phyloP scores from a whole-genome alignment of 352 stramenopile genomes.

The Phytophthora tubulina region DNA sequence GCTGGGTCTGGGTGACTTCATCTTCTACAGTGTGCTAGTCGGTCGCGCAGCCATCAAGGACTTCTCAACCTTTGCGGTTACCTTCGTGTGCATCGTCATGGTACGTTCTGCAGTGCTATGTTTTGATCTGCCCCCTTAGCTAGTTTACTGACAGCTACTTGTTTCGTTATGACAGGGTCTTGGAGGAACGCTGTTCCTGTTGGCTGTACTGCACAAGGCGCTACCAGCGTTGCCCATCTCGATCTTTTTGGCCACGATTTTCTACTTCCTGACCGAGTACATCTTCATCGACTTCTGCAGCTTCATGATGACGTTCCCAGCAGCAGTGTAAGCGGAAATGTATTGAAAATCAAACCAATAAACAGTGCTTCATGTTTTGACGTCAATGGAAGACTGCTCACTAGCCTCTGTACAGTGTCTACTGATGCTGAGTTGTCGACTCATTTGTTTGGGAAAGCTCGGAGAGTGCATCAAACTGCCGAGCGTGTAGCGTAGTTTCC shows the following conservation, averaged over 20 bases:
- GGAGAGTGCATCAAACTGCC: slow-evolving; percentile 20
- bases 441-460: not conserved
- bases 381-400: slow-evolving; percentile 3
- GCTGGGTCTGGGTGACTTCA: slow-evolving; percentile 97
- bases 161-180: slow-evolving; percentile 72
- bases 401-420: not conserved
- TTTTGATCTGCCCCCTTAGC: not conserved
- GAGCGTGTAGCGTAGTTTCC: slow-evolving; percentile 20
- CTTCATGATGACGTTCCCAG: slow-evolving; percentile 79
- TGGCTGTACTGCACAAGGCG: slow-evolving; percentile 94
- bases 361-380: slow-evolving; percentile 30
- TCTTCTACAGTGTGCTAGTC: slow-evolving; percentile 99
- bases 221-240: slow-evolving; percentile 97
- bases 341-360: slow-evolving; percentile 30
- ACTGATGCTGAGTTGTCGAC: not conserved
- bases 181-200: slow-evolving; percentile 94
- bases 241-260: slow-evolving; percentile 85
- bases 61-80: slow-evolving; percentile 95
- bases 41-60: slow-evolving; percentile 95
- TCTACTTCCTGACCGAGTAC: slow-evolving; percentile 88
- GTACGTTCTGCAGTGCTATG: slow-evolving; percentile 42
- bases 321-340: slow-evolving; percentile 53
- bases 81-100: slow-evolving; percentile 95
- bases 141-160: slow-evolving; percentile 13
- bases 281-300: slow-evolving; percentile 87